Percentiles rank a stretch among this genome's conserved stretches.
Evolutionary conservation across 1,284 basidiomycete species (phyloP).

Genomic region (Cryptococcus sp.): DNA sequence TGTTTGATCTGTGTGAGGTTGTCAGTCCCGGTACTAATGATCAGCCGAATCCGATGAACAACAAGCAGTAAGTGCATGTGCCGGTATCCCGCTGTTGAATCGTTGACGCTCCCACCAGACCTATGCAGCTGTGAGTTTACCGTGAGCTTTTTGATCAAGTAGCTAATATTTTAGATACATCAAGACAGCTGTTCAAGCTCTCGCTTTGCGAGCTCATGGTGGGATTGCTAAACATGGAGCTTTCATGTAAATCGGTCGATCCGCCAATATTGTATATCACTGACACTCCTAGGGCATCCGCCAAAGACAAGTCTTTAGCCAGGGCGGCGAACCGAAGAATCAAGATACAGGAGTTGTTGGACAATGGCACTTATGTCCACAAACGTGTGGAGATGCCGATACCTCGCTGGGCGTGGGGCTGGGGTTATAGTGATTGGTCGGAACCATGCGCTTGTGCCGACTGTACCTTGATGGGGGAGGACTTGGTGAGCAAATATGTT

Average conservation of each 20-base stretch:
- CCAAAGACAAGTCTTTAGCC: too few relatives aligned
- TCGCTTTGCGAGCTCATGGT: constrained; percentile 24
- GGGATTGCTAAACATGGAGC: constrained; percentile 4
- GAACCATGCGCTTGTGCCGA: too few relatives aligned
- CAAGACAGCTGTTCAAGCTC: constrained; percentile 19
- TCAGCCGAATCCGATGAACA: constrained; percentile 18
- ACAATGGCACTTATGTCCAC: too few relatives aligned
- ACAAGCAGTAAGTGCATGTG: constrained; percentile 11
- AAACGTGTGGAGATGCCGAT: neutral
- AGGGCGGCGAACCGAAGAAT: too few relatives aligned
- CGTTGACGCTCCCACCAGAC: neutral
- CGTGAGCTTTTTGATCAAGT: neutral
- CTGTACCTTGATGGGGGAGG: too few relatives aligned
- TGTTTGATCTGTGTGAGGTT: neutral
- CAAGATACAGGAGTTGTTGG: too few relatives aligned
- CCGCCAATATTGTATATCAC: too few relatives aligned
- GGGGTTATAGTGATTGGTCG: too few relatives aligned
- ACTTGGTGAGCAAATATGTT: too few relatives aligned
- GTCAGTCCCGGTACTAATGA: neutral
- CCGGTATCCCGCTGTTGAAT: neutral
- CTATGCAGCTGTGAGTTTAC: neutral
- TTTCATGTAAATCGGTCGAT: too few relatives aligned
- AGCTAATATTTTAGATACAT: constrained; percentile 5
- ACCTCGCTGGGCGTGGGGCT: too few relatives aligned
- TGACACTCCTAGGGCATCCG: too few relatives aligned